These are phyloP conservation scores for Claviceps lovelessii DNA, from an alignment of 2,329 filamentous ascomycete species.

Conservation along the genomic window DNA sequence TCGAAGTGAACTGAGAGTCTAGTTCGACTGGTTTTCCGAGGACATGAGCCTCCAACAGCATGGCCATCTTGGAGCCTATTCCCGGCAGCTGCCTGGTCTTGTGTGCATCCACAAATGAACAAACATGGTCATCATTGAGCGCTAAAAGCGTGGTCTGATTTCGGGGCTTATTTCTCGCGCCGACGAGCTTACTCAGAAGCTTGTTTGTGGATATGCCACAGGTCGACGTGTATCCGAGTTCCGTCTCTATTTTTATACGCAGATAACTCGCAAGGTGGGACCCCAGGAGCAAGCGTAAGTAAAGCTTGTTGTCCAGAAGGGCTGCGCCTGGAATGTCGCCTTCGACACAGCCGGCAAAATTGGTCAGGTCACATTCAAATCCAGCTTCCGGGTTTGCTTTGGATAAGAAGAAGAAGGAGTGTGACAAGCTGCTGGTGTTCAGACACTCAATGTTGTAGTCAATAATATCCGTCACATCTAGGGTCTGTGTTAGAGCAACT, in stretches of 20 bases:
- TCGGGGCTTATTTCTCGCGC: conserved; percentile 71
- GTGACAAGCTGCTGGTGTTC: conserved; percentile 46
- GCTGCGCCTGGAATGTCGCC: conserved; percentile 10
- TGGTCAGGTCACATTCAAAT: conserved; percentile 62
- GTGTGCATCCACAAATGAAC: conserved; percentile 58
- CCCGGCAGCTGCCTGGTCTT: conserved; percentile 72
- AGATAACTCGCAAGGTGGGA: conserved; percentile 70
- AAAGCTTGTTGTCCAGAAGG: conserved; percentile 24
- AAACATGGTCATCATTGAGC: conserved; percentile 41
- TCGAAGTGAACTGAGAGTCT: conserved; percentile 22
- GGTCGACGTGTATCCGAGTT: conserved; percentile 74
- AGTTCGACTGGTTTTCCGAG: conserved; percentile 18
- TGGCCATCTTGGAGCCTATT: conserved; percentile 56
- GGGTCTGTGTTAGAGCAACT: conserved; percentile 16
- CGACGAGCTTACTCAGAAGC: conserved; percentile 69
- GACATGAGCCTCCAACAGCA: conserved; percentile 41
- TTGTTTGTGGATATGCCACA: conserved; percentile 84
- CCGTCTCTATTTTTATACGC: conserved; percentile 54
- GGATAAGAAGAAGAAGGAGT: conserved; percentile 71
- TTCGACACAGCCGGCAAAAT: conserved; percentile 47
- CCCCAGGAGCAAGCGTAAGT: conserved; percentile 54
- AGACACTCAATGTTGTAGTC: conserved; percentile 64
- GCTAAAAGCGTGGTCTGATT: conserved; percentile 74
- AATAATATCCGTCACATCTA: conserved; percentile 73
- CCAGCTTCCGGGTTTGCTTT: conserved; percentile 61